Percentiles rank a stretch among this genome's conserved stretches.
phyloP scores from a whole-genome alignment of 2,329 filamentous ascomycete species.

The Camillea tinctor region DNA sequence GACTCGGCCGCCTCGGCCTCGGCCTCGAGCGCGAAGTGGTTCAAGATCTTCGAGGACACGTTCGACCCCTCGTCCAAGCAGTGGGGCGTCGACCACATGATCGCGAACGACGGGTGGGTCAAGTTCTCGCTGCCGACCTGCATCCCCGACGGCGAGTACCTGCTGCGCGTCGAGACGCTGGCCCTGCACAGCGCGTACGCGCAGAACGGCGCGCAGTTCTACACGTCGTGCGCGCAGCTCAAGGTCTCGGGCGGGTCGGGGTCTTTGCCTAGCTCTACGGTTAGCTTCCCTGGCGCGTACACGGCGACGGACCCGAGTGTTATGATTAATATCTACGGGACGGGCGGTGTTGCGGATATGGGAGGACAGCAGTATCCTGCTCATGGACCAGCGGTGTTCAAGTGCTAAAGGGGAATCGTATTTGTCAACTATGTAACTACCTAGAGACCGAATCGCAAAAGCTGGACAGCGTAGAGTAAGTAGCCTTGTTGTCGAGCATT shows the following conservation, averaged over 20 bases:
- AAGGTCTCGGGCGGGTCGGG: constrained; percentile 34
- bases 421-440: too few relatives aligned
- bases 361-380: background rate
- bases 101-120: constrained; percentile 43
- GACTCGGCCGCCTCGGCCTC: constrained; percentile 42
- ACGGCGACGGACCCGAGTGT: constrained; percentile 35
- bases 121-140: constrained; percentile 40
- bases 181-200: constrained; percentile 38
- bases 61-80: constrained; percentile 30
- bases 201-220: constrained; percentile 38
- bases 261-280: constrained; percentile 24
- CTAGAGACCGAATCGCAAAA: too few relatives aligned
- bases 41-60: constrained; percentile 49
- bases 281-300: constrained; percentile 38
- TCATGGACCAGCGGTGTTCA: background rate
- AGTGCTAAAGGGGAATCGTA: background rate
- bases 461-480: too few relatives aligned
- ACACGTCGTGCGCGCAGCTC: constrained; percentile 39
- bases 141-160: constrained; percentile 40
- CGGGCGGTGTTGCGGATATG: constrained; percentile 14
- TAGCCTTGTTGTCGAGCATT: too few relatives aligned
- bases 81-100: constrained; percentile 51
- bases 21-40: constrained; percentile 41
- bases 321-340: constrained; percentile 35
- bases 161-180: constrained; percentile 42